Base-by-base conservation (phyloP, 2,329 filamentous ascomycete genomes). In the Lachnellula willkommii region DNA sequence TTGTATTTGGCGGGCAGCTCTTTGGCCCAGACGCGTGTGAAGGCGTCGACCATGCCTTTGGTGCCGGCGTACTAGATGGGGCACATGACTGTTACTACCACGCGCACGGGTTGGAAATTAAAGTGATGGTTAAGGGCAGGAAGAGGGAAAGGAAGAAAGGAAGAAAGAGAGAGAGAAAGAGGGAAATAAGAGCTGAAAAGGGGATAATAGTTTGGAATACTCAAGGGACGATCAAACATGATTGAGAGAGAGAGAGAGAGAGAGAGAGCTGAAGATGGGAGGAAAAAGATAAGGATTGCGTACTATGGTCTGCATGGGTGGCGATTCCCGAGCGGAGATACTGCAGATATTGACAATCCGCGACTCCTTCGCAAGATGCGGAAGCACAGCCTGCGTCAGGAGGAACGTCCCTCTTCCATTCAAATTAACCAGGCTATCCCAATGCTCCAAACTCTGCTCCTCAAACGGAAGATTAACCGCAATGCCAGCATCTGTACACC, bases 31-130 rank as follows among this genome's bases (percentile, higher is more conserved):
- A 69, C 70, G 24, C 69, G 66, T 1, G 76, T 79, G 53, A 78
- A 76, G 2, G 69, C 70, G 58, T 78, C 76, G 1, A 77, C 69
- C 73, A 77, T 77, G n/a, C 73, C 74, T 62, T 79, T 79, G 8
- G 73, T 77, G 0, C 75, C 75, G 3, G 75, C 74, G 61, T 79
- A 79, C n/a, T 42, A 42, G 15, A 11, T 11, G 15, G 2, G 5
- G 6, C 15, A 42, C 15, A 42, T 3, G 20, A 20, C 20, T 20
- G 6, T 7, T 42, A 42, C 15, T 17, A 42, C 15, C 15, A 17
- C 39, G 20, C 20, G 20, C 20, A 20, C 20, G 20, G 20, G 1
- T 20, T 20, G 20, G 20, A 20, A 20, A 20, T 20, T 20, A 20
- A 20, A 20, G 20, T 20, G 20, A 20, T 20, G 2, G 20, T 20